Evolutionary conservation across 1,139 yeast genomes (phyloP).

Genomic region (Eremothecium cymbalariae): DNA sequence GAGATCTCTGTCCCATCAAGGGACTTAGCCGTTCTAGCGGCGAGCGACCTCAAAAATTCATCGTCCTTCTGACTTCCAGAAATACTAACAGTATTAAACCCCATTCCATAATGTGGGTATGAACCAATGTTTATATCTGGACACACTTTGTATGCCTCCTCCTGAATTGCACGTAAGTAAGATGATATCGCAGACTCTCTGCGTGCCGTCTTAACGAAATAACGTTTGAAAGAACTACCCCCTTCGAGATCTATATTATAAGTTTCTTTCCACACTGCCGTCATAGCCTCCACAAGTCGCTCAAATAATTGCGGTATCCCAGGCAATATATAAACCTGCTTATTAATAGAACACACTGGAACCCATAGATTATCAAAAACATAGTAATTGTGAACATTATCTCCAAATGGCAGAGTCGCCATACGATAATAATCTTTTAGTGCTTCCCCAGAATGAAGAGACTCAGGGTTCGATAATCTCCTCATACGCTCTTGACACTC

Average conservation of each 20-base stretch:
- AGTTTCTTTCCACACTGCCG: conserved; percentile 25
- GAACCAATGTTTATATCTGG: conserved; percentile 62
- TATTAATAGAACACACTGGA: conserved; percentile 61
- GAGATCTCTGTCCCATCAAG: conserved; percentile 50
- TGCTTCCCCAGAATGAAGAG: conserved; percentile 39
- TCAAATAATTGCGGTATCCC: conserved; percentile 74
- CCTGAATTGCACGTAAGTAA: conserved; percentile 46
- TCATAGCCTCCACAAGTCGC: conserved; percentile 39
- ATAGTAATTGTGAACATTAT: conserved; percentile 44
- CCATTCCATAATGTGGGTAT: conserved; percentile 66
- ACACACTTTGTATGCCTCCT: conserved; percentile 34
- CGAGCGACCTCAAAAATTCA: conserved; percentile 39
- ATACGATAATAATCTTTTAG: conserved; percentile 57
- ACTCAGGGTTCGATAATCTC: conserved; percentile 37
- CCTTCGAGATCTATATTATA: conserved; percentile 18
- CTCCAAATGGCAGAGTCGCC: conserved; percentile 64
- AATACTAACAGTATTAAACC: conserved; percentile 61
- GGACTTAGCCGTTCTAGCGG: conserved; percentile 38
- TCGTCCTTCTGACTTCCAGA: conserved; percentile 45
- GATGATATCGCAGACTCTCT: conserved; percentile 67
- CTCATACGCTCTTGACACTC: conserved; percentile 58
- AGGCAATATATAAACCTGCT: conserved; percentile 63
- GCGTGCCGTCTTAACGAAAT: conserved; percentile 52
- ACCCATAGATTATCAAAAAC: conserved; percentile 65
- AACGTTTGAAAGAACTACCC: conserved; percentile 37